Evolutionary conservation across 169 alveolate genomes (phyloP).

Genomic region (Cryptosporidium sp.): DNA sequence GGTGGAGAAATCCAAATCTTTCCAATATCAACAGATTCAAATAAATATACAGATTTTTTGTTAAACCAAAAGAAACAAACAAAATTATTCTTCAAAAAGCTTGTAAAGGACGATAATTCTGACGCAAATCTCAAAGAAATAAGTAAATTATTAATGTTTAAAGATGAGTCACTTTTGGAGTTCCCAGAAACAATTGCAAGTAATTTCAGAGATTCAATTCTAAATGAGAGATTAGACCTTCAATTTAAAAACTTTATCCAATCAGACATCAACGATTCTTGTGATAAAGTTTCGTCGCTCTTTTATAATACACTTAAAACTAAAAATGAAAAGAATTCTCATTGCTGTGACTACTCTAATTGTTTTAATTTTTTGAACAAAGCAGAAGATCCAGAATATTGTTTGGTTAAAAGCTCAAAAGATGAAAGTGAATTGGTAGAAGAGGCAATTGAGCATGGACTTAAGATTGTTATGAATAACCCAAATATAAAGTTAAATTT

Average conservation of each 20-base stretch:
- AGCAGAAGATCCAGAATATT: neutral
- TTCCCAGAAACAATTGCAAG: slow-evolving; percentile 38
- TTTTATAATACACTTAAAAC: neutral
- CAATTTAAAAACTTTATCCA: slow-evolving; percentile 39
- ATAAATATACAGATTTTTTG: slow-evolving; percentile 12
- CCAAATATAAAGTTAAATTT: slow-evolving; percentile 4
- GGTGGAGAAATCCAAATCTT: slow-evolving; percentile 19
- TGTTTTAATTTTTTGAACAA: neutral
- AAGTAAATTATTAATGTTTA: slow-evolving; percentile 19
- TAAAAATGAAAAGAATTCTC: neutral
- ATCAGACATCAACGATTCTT: slow-evolving; percentile 37
- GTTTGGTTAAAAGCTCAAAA: neutral
- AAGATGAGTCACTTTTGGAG: slow-evolving; percentile 13
- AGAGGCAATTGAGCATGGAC: slow-evolving; percentile 56
- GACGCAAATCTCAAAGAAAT: slow-evolving; percentile 19
- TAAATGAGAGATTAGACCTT: slow-evolving; percentile 10
- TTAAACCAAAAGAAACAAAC: slow-evolving; percentile 5
- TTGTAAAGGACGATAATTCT: slow-evolving; percentile 11
- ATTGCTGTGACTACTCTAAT: neutral
- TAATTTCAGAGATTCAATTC: neutral
- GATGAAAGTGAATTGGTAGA: neutral
- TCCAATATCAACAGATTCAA: slow-evolving; percentile 8
- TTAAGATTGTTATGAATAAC: slow-evolving; percentile 4
- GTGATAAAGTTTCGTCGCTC: slow-evolving; percentile 15
- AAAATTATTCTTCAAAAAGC: slow-evolving; percentile 10